Evolutionary conservation across 495 filamentous ascomycete genomes (phyloP).

Genomic region (Pyrenopolyporus hunteri): DNA sequence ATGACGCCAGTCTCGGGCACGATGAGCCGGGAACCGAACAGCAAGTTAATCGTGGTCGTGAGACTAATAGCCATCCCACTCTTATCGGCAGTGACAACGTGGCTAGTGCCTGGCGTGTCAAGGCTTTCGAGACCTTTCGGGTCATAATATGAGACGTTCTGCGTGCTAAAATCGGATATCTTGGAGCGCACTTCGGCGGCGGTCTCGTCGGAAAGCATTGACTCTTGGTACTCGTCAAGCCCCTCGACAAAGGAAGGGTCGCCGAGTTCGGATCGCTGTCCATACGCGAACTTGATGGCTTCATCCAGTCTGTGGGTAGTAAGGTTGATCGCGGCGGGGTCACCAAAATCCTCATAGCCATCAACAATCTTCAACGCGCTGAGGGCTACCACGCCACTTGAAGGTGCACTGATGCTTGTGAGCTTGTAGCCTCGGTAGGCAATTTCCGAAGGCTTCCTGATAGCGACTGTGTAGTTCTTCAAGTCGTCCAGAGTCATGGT

Average conservation of each 20-base stretch:
- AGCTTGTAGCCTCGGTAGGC: conserved; percentile 72
- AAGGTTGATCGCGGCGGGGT: conserved; percentile 59
- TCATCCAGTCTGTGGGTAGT: conserved; percentile 79
- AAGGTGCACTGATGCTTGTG: conserved; percentile 68
- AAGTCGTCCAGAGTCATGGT: conserved; percentile 82
- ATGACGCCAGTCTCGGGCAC: conserved; percentile 80
- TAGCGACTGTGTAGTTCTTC: conserved; percentile 67
- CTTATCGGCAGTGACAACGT: conserved; percentile 68
- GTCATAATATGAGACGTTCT: conserved; percentile 70
- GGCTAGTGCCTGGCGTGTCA: conserved; percentile 72
- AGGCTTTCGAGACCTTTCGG: conserved; percentile 65
- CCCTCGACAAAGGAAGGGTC: conserved; percentile 73
- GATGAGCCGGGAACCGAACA: conserved; percentile 75
- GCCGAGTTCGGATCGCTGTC: conserved; percentile 66
- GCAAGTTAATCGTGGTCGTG: conserved; percentile 77
- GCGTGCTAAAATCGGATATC: conserved; percentile 69
- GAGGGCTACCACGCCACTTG: conserved; percentile 68
- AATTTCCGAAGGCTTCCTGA: conserved; percentile 65
- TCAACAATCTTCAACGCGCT: conserved; percentile 72
- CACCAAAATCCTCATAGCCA: conserved; percentile 66
- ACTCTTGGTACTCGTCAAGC: conserved; percentile 65
- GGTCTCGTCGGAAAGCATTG: conserved; percentile 66
- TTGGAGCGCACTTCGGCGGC: conserved; percentile 64
- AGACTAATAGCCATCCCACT: conserved; percentile 69
- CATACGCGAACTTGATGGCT: conserved; percentile 81